Base-by-base conservation (phyloP, 495 filamentous ascomycete genomes). In the Penicillium robsamsonii region DNA sequence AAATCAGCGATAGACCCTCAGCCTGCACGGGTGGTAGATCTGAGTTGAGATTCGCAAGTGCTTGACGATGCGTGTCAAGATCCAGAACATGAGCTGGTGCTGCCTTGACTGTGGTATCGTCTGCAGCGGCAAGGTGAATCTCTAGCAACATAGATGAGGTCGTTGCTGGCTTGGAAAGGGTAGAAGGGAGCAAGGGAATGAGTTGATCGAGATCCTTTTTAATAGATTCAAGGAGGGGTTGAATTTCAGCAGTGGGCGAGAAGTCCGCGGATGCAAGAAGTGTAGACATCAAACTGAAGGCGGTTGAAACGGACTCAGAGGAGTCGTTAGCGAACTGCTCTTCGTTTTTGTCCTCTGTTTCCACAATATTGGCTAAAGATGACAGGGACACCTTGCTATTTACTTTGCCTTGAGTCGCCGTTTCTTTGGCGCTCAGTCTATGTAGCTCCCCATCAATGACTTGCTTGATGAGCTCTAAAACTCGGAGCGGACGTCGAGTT, bases 21-120 rank as follows among this genome's bases (percentile, higher is more conserved):
- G 84, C 86, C 29, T 89, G 84, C 10, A 92, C 85, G 0, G 91
- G 91, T 7, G 90, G 82, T 0, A 90, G 84, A 0, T 86, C 81
- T 52, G 90, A 89, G 18, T 85, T 86, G 52, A 94, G 84, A 63
- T 92, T 89, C 1, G 79, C 81, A 29, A 94, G 74, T 6, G 88
- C 89, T 17, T 88, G 78, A 49, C 75, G 80, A 61, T 94, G 89
- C 0, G 79, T 86, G 52, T 90, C 86, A 29, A 84, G 80, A 62
- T 91, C 87, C 53, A 86, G 79, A 12, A 80, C 61, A 50, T 87
- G 79, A 10, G 71, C 46, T 7, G 73, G 68, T 18, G 53, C 37
- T 22, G 75, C 58, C 31, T 73, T 61, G 3, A 69, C 68, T n/a
- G 77, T 75, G 6, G 76, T 38, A 11, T 77, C 68, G 47, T 84